Percentiles rank a stretch among this genome's conserved stretches.
Evolutionary conservation across 768 basidiomycete genomes (phyloP).

Genomic region (Glaciozyma antarctica): DNA sequence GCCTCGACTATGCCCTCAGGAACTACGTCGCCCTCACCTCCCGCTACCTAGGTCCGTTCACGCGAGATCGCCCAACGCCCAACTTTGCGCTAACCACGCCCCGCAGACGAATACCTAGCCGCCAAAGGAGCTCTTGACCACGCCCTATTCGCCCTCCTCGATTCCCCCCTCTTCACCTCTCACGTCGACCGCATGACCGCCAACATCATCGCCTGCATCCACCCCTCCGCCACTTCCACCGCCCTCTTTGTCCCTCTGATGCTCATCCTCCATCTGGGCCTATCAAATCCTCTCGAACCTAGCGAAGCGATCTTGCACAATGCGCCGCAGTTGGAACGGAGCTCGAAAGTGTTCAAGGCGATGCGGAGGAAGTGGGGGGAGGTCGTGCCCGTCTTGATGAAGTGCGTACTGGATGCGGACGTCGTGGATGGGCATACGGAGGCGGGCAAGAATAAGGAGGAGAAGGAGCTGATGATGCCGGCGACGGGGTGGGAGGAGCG

Average conservation of each 20-base stretch:
- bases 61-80: background rate
- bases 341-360: slow-evolving; percentile 22
- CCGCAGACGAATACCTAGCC: slow-evolving; percentile 70
- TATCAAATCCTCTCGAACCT: background rate
- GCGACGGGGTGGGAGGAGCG: slow-evolving; percentile 30
- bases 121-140: slow-evolving; percentile 74
- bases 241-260: slow-evolving; percentile 7
- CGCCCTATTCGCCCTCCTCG: slow-evolving; percentile 63
- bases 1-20: slow-evolving; percentile 58
- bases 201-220: slow-evolving; percentile 49
- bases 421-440: slow-evolving; percentile 55
- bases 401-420: slow-evolving; percentile 63
- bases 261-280: slow-evolving; percentile 12
- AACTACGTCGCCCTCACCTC: slow-evolving; percentile 28
- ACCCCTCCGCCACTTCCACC: slow-evolving; percentile 39
- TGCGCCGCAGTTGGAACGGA: slow-evolving; percentile 6
- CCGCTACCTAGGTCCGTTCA: slow-evolving; percentile 18
- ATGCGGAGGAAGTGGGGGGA: slow-evolving; percentile 55
- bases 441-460: background rate
- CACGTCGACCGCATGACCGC: slow-evolving; percentile 89
- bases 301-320: background rate
- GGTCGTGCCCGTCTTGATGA: slow-evolving; percentile 71
- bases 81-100: background rate
- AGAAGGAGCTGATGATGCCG: slow-evolving; percentile 15
- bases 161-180: slow-evolving; percentile 77